Percentiles rank a stretch among this genome's conserved stretches.
Evolutionary conservation across 148 eudicot species (phyloP).

Genomic region (Vaccinium corymbosum): DNA sequence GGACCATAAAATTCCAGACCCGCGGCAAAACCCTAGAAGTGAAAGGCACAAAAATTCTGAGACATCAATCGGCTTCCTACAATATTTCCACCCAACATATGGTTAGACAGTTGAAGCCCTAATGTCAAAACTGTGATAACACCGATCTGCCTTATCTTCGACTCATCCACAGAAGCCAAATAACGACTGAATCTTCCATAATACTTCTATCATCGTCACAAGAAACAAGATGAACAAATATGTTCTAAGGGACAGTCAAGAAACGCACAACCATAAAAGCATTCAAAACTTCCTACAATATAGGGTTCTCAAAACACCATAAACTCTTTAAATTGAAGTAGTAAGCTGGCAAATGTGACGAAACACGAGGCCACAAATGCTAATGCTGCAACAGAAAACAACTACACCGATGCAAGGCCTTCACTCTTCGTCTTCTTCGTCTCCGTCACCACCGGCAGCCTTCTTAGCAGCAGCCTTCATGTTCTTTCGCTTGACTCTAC

Average conservation of each 20-base stretch:
- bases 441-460: constrained; percentile 38
- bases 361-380: not conserved
- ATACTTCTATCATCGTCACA: not conserved
- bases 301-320: not conserved
- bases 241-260: not conserved
- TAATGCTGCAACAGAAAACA: not conserved
- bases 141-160: not conserved
- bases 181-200: not conserved
- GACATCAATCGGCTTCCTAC: not conserved
- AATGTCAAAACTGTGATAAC: no score
- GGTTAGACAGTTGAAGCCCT: no score
- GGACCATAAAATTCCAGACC: not conserved
- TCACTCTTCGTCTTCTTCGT: constrained; percentile 42
- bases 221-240: not conserved
- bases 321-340: not conserved
- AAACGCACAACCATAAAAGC: not conserved
- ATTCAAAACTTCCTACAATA: constrained; percentile 2
- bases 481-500: constrained; percentile 47
- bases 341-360: not conserved
- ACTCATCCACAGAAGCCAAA: not conserved
- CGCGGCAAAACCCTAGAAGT: not conserved
- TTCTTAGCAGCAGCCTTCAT: constrained; percentile 42
- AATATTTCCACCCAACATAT: no score
- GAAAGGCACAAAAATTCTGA: not conserved
- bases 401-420: not conserved